Percentiles rank a stretch among this genome's conserved stretches.
Evolutionary conservation across 2,329 filamentous ascomycete species (phyloP).

Genomic region (Nannizzia gypsea): DNA sequence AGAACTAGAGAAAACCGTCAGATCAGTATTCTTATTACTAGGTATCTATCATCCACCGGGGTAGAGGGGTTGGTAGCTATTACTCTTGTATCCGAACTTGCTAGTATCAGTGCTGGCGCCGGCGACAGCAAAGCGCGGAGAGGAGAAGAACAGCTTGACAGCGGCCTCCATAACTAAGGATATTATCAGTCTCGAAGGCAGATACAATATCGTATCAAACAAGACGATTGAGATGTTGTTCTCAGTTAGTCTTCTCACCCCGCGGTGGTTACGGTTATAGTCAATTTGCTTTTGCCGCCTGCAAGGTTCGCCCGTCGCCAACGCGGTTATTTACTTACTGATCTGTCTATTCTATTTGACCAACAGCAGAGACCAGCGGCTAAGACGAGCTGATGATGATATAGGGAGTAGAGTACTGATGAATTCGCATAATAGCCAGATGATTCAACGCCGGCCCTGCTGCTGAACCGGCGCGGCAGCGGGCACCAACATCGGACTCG

Average conservation of each 20-base stretch:
- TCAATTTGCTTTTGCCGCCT: neutral
- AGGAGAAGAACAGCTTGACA: slow-evolving; percentile 67
- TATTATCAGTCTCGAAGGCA: neutral
- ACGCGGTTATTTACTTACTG: neutral
- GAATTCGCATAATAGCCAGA: too few relatives aligned
- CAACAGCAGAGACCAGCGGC: too few relatives aligned
- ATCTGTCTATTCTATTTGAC: neutral
- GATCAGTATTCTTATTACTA: neutral
- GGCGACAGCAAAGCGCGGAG: slow-evolving; percentile 71
- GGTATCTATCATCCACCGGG: too few relatives aligned
- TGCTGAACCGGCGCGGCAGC: neutral
- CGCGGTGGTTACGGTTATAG: neutral
- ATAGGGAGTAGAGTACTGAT: too few relatives aligned
- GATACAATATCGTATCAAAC: neutral
- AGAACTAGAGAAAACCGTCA: slow-evolving; percentile 56
- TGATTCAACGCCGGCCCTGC: neutral
- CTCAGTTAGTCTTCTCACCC: neutral
- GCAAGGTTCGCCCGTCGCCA: neutral
- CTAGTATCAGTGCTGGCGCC: slow-evolving; percentile 73
- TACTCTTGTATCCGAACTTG: slow-evolving; percentile 85
- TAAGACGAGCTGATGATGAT: too few relatives aligned
- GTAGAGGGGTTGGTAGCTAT: neutral
- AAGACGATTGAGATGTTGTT: neutral
- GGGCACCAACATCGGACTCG: neutral
- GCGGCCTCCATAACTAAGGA: slow-evolving; percentile 49